A percentile compares a stretch with the other conserved stretches of the same genome.
Evolutionary conservation across 495 filamentous ascomycete genomes (phyloP).

Genomic region (Aspergillus heteromorphus): DNA sequence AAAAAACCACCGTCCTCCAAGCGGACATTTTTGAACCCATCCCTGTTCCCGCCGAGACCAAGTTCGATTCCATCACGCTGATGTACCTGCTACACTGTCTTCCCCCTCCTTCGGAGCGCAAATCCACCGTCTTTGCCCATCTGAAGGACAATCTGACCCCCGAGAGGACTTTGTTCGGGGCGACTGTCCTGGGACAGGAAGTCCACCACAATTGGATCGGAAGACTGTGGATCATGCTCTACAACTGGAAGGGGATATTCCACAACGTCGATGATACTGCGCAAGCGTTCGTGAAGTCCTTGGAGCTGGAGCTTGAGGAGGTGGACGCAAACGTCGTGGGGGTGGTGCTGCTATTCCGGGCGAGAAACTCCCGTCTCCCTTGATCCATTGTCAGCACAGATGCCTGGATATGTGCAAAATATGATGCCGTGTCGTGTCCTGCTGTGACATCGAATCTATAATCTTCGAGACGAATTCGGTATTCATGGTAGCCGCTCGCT

Average conservation of each 20-base stretch:
- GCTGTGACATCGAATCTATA: too few relatives aligned
- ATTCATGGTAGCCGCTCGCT: too few relatives aligned
- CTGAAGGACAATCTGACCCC: constrained; percentile 1
- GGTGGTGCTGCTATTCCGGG: constrained; percentile 2
- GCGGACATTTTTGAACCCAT: not conserved
- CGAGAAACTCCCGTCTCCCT: too few relatives aligned
- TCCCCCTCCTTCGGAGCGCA: not conserved
- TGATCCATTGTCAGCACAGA: not conserved
- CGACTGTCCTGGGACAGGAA: not conserved
- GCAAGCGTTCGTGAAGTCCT: not conserved
- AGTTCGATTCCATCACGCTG: constrained; percentile 1
- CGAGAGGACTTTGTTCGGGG: not conserved
- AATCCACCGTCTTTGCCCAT: not conserved
- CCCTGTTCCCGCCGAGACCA: not conserved
- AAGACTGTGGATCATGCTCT: not conserved
- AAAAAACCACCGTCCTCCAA: not conserved
- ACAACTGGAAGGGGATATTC: not conserved
- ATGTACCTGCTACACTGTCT: constrained; percentile 2
- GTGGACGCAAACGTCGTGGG: constrained; percentile 1
- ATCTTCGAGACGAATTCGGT: too few relatives aligned
- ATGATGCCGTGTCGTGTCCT: too few relatives aligned
- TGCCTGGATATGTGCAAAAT: not conserved
- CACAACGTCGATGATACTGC: not conserved
- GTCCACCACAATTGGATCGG: not conserved
- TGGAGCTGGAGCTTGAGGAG: not conserved